Evolutionary conservation across 2,329 filamentous ascomycete species (phyloP).

Genomic region (Teratosphaeria destructans): DNA sequence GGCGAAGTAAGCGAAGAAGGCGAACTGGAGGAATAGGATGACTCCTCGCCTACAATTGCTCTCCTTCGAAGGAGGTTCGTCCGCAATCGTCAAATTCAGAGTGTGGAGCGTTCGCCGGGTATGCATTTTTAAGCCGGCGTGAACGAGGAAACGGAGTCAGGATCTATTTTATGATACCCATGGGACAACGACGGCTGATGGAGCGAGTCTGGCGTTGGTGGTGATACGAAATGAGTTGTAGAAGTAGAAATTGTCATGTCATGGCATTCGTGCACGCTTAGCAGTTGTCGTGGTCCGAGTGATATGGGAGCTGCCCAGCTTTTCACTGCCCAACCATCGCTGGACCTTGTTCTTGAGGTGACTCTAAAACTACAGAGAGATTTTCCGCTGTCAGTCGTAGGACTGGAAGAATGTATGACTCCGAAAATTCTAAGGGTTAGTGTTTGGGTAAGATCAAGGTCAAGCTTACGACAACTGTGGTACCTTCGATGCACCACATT

Average conservation of each 20-base stretch:
- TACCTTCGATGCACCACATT: neutral
- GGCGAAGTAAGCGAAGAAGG: slow-evolving; percentile 36
- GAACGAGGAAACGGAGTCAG: neutral
- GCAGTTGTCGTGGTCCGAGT: no score
- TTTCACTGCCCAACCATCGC: no score
- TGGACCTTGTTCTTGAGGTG: no score
- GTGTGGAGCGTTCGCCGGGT: neutral
- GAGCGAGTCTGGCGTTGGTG: neutral
- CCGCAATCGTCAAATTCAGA: neutral
- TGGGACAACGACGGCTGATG: neutral
- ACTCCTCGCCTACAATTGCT: neutral
- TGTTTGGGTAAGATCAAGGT: neutral
- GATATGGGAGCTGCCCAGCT: no score
- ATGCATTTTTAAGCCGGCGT: neutral
- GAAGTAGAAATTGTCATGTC: neutral
- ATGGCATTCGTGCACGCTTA: neutral
- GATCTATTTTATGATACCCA: neutral
- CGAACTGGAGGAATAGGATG: slow-evolving; percentile 31
- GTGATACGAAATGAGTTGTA: neutral
- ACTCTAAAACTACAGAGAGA: no score
- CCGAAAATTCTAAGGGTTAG: neutral
- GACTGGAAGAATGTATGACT: no score
- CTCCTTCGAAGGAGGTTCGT: neutral
- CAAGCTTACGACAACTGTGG: neutral
- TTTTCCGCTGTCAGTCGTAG: no score